Evolutionary conservation across 495 filamentous ascomycete genomes (phyloP).

Genomic region (Letharia lupina): DNA sequence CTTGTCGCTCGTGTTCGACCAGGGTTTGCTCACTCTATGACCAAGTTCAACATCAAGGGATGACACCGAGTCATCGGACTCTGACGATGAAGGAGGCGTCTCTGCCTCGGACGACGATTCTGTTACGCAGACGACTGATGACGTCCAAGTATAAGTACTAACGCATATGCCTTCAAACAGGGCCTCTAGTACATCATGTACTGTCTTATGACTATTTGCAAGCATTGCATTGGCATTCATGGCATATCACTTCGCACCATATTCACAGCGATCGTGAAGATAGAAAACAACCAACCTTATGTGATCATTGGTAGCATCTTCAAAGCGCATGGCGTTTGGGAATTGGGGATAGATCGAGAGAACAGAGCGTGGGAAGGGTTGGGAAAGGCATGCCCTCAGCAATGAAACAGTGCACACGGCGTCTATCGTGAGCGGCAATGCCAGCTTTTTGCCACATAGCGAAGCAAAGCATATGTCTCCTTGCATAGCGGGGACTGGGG

Average conservation of each 20-base stretch:
- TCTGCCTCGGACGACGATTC: slow-evolving; percentile 9
- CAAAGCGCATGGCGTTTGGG: slow-evolving; percentile 8
- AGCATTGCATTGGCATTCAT: slow-evolving; percentile 20
- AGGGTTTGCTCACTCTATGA: slow-evolving; percentile 18
- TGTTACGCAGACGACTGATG: background rate
- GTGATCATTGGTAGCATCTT: background rate
- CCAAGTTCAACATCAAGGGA: slow-evolving; percentile 15
- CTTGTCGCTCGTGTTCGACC: slow-evolving; percentile 23
- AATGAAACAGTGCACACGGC: slow-evolving; percentile 8
- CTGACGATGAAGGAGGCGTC: slow-evolving; percentile 14
- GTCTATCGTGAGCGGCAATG: background rate
- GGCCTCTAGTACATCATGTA: slow-evolving; percentile 28
- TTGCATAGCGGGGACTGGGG: background rate
- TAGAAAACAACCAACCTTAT: background rate
- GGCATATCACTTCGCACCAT: slow-evolving; percentile 13
- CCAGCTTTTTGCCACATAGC: background rate
- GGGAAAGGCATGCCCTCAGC: slow-evolving; percentile 7
- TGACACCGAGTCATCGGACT: slow-evolving; percentile 11
- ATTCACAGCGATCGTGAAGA: slow-evolving; percentile 3
- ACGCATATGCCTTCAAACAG: slow-evolving; percentile 19
- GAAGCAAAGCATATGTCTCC: background rate
- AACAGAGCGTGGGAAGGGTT: background rate
- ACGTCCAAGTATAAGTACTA: slow-evolving; percentile 13
- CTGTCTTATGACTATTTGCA: slow-evolving; percentile 28
- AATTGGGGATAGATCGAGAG: background rate